Evolutionary conservation across 441 rosid species (phyloP), one percentile per base, ranked within the genome.

Genomic region (Bocquillonia castaneifolia): DNA sequence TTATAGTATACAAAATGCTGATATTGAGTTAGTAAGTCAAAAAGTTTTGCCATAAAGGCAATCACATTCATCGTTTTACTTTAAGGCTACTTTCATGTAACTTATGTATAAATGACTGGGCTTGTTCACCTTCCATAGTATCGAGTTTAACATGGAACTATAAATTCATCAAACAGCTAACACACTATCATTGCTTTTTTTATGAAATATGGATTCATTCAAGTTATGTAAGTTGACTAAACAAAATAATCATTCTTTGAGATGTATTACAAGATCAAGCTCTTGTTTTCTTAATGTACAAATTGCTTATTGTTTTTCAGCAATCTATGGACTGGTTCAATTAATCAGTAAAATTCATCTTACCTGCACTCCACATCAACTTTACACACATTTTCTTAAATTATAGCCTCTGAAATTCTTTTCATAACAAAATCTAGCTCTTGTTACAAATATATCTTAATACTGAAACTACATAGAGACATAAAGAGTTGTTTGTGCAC

Each of bases 81-180:
- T n/a, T n/a, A n/a, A 36, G 42, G 44, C 13, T 18, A 17, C 36
- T 61, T 31, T 23, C 20, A 6, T 59, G 28, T 36, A 20, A 59
- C 63, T 10, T 20, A 12, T 22, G 10, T 29, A 59, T 20, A 5
- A 59, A 28, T 18, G 22, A 59, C 17, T 20, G 13, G 12, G 10
- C 8, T 62, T 22, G 7, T 4, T 62, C 0, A 23, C n/a, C 29
- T 28, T 44, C 32, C 64, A 20, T 31, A 26, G 39, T 28, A 44
- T 62, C 66, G 28, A 3, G 0, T 1, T 6, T 29, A 44, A 18
- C 58, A 50, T 23, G 29, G 39, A 32, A 37, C 25, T 26, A 9
- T 45, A 23, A 18, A 66, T 23, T 66, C 51, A 29, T 51, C 25
- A 64, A 45, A 51, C 13, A 52, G 48, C 17, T 52, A 52, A 64